Percentiles rank a stretch among this genome's conserved stretches.
Conservation (phyloP, 1,284 basidiomycete genomes). For the Ustilago sp. region DNA sequence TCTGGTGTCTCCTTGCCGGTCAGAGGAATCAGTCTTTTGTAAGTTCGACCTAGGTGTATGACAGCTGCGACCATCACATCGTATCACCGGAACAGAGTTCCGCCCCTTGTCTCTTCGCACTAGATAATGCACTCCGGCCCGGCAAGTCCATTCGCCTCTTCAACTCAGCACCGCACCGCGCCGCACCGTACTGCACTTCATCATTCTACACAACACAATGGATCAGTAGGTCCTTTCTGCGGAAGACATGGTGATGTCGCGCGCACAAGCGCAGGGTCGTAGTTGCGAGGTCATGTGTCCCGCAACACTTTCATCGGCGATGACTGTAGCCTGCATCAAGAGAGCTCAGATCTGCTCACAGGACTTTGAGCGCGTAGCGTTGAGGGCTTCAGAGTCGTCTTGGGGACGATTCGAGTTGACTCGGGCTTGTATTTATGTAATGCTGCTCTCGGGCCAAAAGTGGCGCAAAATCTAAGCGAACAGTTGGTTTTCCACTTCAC, state of each 20-base stretch:
- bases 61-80: background rate
- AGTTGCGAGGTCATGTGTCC: background rate
- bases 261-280: background rate
- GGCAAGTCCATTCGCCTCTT: background rate
- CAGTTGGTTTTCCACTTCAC: constrained; percentile 1
- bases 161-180: background rate
- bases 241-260: background rate
- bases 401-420: background rate
- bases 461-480: background rate
- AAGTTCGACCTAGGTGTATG: background rate
- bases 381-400: no score
- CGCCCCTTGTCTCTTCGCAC: background rate
- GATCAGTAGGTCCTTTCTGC: background rate
- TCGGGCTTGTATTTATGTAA: constrained; percentile 5
- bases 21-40: background rate
- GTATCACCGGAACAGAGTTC: background rate
- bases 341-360: background rate
- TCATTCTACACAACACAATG: background rate
- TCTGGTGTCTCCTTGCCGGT: background rate
- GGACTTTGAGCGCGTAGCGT: background rate
- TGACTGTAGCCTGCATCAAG: background rate
- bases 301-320: background rate
- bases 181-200: background rate
- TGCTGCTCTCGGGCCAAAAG: background rate
- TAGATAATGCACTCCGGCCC: constrained; percentile 4